Evolutionary conservation across 192 early-diverging fungal species (phyloP).

Genomic region (Oehlia diaphana): DNA sequence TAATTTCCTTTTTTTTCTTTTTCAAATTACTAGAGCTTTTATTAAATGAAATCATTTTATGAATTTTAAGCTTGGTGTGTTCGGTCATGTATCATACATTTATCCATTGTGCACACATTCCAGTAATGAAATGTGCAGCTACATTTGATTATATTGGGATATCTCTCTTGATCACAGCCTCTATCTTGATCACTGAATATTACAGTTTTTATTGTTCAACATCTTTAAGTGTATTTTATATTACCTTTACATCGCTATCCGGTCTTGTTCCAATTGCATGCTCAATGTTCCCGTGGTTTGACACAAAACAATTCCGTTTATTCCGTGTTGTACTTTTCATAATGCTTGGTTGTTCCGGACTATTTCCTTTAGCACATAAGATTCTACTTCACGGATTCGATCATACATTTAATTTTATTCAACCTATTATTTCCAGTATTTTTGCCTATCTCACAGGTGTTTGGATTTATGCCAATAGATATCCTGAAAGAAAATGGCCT

Average conservation of each 20-base stretch:
- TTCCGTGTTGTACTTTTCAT: slow-evolving; percentile 59
- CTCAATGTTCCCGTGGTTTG: slow-evolving; percentile 51
- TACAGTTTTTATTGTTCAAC: slow-evolving; percentile 59
- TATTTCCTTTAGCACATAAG: slow-evolving; percentile 53
- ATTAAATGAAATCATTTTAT: background rate
- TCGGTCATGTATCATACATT: slow-evolving; percentile 64
- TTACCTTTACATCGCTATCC: slow-evolving; percentile 48
- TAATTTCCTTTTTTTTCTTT: background rate
- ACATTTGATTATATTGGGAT: slow-evolving; percentile 68
- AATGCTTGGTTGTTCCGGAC: slow-evolving; percentile 49
- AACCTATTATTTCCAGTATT: slow-evolving; percentile 51
- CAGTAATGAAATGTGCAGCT: slow-evolving; percentile 52
- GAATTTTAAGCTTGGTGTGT: slow-evolving; percentile 52
- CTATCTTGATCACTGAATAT: slow-evolving; percentile 56
- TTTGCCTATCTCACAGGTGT: slow-evolving; percentile 56
- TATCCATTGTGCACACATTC: slow-evolving; percentile 52
- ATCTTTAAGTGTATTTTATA: slow-evolving; percentile 43
- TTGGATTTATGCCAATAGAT: slow-evolving; percentile 63
- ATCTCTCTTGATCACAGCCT: slow-evolving; percentile 61
- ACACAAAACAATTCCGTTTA: slow-evolving; percentile 49
- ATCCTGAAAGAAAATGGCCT: slow-evolving; percentile 62
- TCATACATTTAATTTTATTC: slow-evolving; percentile 47
- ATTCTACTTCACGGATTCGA: slow-evolving; percentile 44
- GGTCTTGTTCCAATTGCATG: slow-evolving; percentile 38
- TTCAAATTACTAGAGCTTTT: background rate